These are phyloP conservation scores for Geranium incanum DNA, from an alignment of 441 rosid species.

Conservation along the genomic window DNA sequence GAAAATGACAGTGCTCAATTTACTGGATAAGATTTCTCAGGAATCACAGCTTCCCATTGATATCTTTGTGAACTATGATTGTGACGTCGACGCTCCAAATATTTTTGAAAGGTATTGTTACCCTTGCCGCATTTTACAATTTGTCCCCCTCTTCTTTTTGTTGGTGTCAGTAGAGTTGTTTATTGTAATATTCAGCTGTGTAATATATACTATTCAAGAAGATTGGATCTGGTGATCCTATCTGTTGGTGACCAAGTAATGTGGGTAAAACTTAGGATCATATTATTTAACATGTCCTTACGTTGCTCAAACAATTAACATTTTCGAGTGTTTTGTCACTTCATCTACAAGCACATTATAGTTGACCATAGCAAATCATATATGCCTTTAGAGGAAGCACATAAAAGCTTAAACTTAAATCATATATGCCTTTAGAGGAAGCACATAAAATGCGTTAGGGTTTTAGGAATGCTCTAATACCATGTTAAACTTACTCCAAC, in stretches of 20 bases:
- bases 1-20: conserved; percentile 88
- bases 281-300: neutral
- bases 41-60: conserved; percentile 77
- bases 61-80: conserved; percentile 90
- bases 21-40: conserved; percentile 71
- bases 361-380: neutral
- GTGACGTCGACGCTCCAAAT: conserved; percentile 93
- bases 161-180: neutral
- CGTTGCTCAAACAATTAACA: neutral
- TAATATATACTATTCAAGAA: neutral
- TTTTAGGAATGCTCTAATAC: neutral
- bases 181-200: neutral
- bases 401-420: no score
- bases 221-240: neutral
- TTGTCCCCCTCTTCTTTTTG: neutral
- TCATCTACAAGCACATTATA: neutral
- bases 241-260: neutral
- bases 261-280: neutral
- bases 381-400: neutral
- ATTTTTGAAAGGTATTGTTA: conserved; percentile 77
- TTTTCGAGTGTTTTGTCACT: no score
- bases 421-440: neutral
- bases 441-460: neutral
- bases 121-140: neutral
- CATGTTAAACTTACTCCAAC: no score